Evolutionary conservation across 345 rosid species (phyloP).

Genomic region (Cardiospermum halicacabum): DNA sequence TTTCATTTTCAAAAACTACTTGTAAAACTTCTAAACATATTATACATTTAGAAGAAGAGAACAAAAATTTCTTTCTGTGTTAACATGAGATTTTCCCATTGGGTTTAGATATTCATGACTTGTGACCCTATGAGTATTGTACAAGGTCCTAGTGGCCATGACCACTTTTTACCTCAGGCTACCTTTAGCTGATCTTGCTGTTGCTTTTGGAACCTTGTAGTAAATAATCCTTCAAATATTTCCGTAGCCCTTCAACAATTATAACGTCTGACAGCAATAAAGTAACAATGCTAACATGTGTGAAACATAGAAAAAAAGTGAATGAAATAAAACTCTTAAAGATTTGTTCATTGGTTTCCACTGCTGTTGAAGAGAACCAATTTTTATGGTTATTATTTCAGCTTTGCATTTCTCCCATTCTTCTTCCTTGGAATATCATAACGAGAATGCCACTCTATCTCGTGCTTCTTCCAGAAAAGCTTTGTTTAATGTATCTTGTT

Average conservation of each 20-base stretch:
- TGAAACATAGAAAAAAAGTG: no score
- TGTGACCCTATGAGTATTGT: not conserved
- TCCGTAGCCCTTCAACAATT: no score
- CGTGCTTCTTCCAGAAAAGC: slow-evolving; percentile 71
- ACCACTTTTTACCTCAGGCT: no score
- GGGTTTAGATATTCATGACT: not conserved
- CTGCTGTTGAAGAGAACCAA: no score
- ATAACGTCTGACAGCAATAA: no score
- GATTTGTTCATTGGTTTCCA: no score
- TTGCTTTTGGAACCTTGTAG: no score
- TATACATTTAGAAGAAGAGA: not conserved
- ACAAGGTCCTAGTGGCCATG: not conserved
- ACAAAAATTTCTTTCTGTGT: not conserved
- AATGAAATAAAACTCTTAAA: no score
- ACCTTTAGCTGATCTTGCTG: no score
- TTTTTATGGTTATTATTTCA: no score
- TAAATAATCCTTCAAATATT: no score
- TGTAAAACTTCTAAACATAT: not conserved
- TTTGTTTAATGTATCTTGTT: slow-evolving; percentile 54
- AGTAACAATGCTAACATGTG: no score
- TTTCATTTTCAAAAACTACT: not conserved
- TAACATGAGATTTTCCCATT: not conserved
- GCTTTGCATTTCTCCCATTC: slow-evolving; percentile 48
- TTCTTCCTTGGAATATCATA: slow-evolving; percentile 47
- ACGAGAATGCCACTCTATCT: slow-evolving; percentile 63